phyloP scores from a whole-genome alignment of 225 moss, liverwort and hornwort genomes.

The Marchantia paleacea region DNA sequence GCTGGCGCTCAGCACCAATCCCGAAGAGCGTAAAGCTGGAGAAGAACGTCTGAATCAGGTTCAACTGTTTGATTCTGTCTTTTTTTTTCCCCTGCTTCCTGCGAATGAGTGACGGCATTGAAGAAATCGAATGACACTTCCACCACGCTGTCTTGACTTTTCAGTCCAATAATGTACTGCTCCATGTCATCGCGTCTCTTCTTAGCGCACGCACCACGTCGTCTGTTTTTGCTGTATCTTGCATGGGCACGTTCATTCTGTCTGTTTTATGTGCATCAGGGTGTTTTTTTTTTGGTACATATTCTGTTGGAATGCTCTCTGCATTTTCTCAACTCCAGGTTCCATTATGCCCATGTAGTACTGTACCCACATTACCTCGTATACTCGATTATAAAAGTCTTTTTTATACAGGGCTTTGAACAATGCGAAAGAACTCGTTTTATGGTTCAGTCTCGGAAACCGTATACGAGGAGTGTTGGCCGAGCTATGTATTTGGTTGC shows the following conservation, averaged over 20 bases:
- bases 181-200: too few species aligned
- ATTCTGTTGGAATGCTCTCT: neutral
- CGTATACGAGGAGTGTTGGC: neutral
- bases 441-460: neutral
- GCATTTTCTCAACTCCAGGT: neutral
- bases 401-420: neutral
- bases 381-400: neutral
- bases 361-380: neutral
- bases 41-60: constrained; percentile 99
- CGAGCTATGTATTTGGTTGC: neutral
- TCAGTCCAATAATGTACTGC: too few species aligned
- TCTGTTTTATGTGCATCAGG: neutral
- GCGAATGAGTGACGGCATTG: neutral
- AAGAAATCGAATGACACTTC: neutral
- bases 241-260: neutral
- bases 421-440: neutral
- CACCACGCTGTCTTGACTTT: neutral
- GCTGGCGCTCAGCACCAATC: constrained; percentile 91
- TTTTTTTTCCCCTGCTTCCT: neutral
- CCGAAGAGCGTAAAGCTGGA: constrained; percentile 91
- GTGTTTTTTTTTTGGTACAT: neutral
- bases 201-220: too few species aligned
- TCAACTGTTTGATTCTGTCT: neutral
- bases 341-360: neutral
- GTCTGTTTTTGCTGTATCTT: neutral